Evolutionary conservation across 306 rosid species (phyloP).

Genomic region (Trifolium pratense): DNA sequence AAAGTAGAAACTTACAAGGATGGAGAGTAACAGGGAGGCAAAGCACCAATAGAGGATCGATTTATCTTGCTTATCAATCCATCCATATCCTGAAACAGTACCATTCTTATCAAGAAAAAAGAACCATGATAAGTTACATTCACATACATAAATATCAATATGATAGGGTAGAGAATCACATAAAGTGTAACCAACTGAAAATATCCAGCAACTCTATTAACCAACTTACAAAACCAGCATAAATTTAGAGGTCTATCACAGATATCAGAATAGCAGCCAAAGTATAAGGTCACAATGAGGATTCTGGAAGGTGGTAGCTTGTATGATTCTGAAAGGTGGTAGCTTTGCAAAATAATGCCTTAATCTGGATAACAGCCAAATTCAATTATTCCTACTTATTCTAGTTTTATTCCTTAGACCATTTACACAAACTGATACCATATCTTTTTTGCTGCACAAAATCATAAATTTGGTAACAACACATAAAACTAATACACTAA

Average conservation of each 20-base stretch:
- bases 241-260: conserved; percentile 13
- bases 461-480: conserved; percentile 1
- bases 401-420: not conserved
- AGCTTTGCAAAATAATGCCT: not conserved
- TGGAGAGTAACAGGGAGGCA: conserved; percentile 93
- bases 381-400: not conserved
- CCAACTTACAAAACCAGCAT: not conserved
- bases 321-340: not conserved
- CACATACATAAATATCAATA: conserved; percentile 1
- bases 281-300: not conserved
- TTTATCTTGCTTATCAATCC: conserved; percentile 97
- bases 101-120: conserved; percentile 30
- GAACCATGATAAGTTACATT: not conserved
- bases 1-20: conserved; percentile 69
- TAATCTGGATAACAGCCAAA: not conserved
- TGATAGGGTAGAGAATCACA: conserved; percentile 8
- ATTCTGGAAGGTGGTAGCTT: not conserved
- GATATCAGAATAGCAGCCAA: conserved; percentile 14
- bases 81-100: conserved; percentile 89
- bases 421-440: not conserved
- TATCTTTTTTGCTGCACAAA: conserved; percentile 5
- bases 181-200: conserved; percentile 25
- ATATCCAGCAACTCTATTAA: not conserved
- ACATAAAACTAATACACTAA: conserved; percentile 1
- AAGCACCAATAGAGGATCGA: conserved; percentile 88